Evolutionary conservation across 1,139 yeast species (phyloP), one percentile per base, ranked within the genome.

Genomic region (Kluyveromyces marxianus): DNA sequence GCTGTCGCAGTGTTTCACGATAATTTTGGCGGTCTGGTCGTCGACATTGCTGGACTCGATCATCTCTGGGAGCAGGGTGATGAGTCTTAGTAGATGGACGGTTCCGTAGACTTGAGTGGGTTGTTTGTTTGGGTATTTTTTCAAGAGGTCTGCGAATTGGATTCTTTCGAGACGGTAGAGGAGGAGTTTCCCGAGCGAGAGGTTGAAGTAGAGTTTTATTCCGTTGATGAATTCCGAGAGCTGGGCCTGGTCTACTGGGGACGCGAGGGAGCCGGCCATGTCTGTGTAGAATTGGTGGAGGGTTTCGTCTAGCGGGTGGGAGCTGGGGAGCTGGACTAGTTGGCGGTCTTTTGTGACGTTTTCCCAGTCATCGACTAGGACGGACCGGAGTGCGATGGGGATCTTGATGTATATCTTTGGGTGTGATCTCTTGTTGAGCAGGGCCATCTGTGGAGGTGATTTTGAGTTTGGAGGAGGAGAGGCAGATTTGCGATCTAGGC

Each of bases 341-440:
- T 81, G 79, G 44, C 83, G 82, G 52, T 86, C 85, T 57, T 86
- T 86, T 1, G 97, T 88, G 42, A 90, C 75, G 54, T 72, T 74
- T 63, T 90, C 96, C 97, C 97, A 92, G 68, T 92, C 97, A 59
- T 88, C 90, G 1, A 90, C 95, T 39, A 92, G 68, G 4, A 81
- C 58, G 3, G 83, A 72, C 62, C 88, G 89, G 49, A 92, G 70
- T 37, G 72, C 68, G 46, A 80, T 79, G 0, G 92, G 86, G 25
- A 87, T 75, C 3, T 70, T 69, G 8, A 84, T 57, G 42, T 68
- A 64, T 32, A 83, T 70, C 53, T 80, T 86, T 7, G 77, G 74
- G 4, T 49, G 45, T 27, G 52, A 54, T 10, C 50, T 38, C 28
- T 47, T 49, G 21, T 47, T 41, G 10, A 42, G 31, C 37, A 42